Evolutionary conservation across 2,329 filamentous ascomycete genomes (phyloP).

Genomic region (Pseudogymnoascus sp.): DNA sequence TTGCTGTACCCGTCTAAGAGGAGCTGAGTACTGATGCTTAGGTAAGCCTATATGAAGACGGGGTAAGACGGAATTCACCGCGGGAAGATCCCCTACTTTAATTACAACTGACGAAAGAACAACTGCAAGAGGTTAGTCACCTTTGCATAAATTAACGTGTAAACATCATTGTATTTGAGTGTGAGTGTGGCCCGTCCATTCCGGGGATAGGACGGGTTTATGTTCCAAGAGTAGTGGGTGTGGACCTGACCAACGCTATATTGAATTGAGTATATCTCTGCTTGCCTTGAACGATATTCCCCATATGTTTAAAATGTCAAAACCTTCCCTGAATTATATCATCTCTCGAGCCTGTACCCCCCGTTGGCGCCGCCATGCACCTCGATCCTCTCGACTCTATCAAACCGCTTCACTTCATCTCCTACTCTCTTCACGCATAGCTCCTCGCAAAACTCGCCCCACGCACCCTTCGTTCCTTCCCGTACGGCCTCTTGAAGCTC

Average conservation of each 20-base stretch:
- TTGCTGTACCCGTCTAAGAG: not conserved
- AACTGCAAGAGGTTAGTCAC: not conserved
- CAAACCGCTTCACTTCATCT: conserved; percentile 47
- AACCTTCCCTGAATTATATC: not conserved
- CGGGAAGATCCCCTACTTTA: not conserved
- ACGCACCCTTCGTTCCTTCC: conserved; percentile 67
- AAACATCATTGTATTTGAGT: not conserved
- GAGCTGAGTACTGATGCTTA: not conserved
- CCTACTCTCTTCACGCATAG: conserved; percentile 56
- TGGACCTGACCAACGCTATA: not conserved
- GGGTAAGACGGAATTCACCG: not conserved
- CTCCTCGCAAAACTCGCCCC: conserved; percentile 66
- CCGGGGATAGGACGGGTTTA: not conserved
- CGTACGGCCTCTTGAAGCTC: conserved; percentile 70
- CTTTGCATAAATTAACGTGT: not conserved
- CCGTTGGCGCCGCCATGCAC: not conserved
- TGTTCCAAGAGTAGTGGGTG: not conserved
- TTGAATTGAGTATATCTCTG: not conserved
- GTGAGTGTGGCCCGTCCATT: not conserved
- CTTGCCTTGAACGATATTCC: not conserved
- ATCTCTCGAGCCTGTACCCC: not conserved
- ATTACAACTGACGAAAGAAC: not conserved
- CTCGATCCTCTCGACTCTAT: conserved; percentile 20
- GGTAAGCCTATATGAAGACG: not conserved
- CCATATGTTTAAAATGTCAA: not conserved